These are phyloP conservation scores for Protomyces macrosporus DNA, from an alignment of 1,139 yeast species.

Conservation along the genomic window DNA sequence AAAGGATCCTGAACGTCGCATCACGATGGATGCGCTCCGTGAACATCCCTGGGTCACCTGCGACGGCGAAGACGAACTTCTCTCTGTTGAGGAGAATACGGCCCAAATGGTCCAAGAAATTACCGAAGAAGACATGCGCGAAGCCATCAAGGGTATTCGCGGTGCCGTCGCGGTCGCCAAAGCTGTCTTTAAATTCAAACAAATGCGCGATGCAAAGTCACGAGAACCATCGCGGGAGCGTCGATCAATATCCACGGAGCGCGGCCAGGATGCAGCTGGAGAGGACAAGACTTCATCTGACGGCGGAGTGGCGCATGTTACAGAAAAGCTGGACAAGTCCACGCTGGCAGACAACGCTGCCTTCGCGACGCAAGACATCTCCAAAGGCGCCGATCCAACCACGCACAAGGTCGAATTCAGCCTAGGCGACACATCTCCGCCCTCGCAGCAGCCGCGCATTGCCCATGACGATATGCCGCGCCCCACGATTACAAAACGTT, in stretches of 20 bases:
- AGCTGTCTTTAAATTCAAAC: slow-evolving; percentile 29
- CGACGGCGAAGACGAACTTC: slow-evolving; percentile 40
- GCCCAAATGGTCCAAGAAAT: slow-evolving; percentile 38
- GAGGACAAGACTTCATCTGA: neutral
- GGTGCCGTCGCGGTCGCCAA: slow-evolving; percentile 31
- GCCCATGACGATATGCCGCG: neutral
- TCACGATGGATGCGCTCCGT: slow-evolving; percentile 50
- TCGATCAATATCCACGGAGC: neutral
- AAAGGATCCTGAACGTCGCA: slow-evolving; percentile 54
- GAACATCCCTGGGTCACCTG: slow-evolving; percentile 55
- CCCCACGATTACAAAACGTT: neutral
- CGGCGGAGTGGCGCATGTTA: neutral
- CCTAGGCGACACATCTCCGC: neutral
- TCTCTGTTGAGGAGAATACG: slow-evolving; percentile 41
- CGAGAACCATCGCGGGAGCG: slow-evolving; percentile 11
- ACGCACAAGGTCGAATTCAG: neutral
- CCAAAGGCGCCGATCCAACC: neutral
- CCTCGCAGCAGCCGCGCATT: neutral
- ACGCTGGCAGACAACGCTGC: neutral
- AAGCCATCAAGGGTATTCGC: slow-evolving; percentile 38
- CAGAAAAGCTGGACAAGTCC: neutral
- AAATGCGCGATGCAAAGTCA: slow-evolving; percentile 18
- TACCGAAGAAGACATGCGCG: slow-evolving; percentile 41
- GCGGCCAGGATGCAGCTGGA: neutral
- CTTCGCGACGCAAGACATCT: neutral